Evolutionary conservation across 192 early-diverging fungal species (phyloP).

Genomic region (Mortierella claussenii): DNA sequence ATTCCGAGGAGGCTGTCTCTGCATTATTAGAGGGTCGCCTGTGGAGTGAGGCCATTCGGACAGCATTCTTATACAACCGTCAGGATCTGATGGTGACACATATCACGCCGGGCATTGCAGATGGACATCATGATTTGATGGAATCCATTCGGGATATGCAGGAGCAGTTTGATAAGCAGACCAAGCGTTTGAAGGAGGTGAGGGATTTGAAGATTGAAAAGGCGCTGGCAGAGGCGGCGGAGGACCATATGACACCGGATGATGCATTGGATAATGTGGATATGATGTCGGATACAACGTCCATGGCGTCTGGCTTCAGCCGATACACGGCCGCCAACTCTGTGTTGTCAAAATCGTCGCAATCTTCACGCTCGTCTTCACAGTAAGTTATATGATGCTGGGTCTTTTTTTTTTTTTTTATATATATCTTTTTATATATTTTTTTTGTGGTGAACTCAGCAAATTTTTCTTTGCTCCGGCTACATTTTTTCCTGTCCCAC

Average conservation of each 20-base stretch:
- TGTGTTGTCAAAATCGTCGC: slow-evolving; percentile 67
- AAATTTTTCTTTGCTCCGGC: too few relatives aligned
- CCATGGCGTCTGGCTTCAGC: slow-evolving; percentile 90
- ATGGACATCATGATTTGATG: slow-evolving; percentile 62
- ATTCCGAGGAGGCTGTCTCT: slow-evolving; percentile 75
- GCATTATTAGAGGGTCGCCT: slow-evolving; percentile 74
- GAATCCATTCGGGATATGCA: slow-evolving; percentile 74
- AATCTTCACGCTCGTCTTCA: slow-evolving; percentile 44
- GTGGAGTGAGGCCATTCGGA: slow-evolving; percentile 84
- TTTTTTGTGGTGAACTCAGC: too few relatives aligned
- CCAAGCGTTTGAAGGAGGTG: slow-evolving; percentile 63
- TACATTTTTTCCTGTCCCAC: background rate
- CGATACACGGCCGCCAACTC: slow-evolving; percentile 76
- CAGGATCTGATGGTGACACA: slow-evolving; percentile 81
- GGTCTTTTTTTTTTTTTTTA: slow-evolving; percentile 1
- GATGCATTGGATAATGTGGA: slow-evolving; percentile 88
- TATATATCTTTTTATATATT: background rate
- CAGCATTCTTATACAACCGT: slow-evolving; percentile 66
- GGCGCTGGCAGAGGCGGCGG: slow-evolving; percentile 53
- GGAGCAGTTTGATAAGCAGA: slow-evolving; percentile 73
- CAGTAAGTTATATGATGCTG: slow-evolving; percentile 28
- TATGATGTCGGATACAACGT: slow-evolving; percentile 95
- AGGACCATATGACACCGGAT: slow-evolving; percentile 46
- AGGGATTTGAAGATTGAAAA: slow-evolving; percentile 64
- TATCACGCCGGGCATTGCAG: slow-evolving; percentile 71